These are phyloP conservation scores for Cinchona pubescens DNA, from an alignment of 257 asterid species.

Conservation along the genomic window DNA sequence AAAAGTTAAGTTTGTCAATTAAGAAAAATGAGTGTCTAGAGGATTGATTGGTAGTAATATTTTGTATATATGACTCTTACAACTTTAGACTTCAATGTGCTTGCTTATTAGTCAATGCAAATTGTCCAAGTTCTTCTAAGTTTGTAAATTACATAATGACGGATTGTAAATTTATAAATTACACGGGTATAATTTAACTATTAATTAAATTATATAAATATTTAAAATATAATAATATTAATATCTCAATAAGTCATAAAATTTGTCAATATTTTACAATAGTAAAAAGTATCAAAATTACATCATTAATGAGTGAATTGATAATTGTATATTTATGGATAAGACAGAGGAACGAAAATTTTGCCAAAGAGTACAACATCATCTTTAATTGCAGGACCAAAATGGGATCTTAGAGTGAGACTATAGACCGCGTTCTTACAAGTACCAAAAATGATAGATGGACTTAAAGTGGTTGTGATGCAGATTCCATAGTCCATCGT, in stretches of 20 bases:
- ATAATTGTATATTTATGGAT: background rate
- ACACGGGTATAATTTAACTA: no score
- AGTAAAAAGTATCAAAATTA: no score
- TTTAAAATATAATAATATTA: no score
- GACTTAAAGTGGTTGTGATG: no score
- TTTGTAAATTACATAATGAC: no score
- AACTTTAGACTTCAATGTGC: background rate
- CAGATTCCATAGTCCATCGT: no score
- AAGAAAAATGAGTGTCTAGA: background rate
- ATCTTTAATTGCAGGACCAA: background rate
- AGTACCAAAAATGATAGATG: no score
- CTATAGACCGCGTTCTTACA: background rate
- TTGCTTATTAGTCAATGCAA: conserved; percentile 1
- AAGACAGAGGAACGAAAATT: background rate
- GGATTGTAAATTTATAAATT: no score
- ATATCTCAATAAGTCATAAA: no score
- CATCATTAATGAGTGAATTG: background rate
- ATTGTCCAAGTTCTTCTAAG: background rate
- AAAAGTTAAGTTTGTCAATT: background rate
- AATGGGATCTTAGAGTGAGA: background rate
- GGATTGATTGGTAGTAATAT: background rate
- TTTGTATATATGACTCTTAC: background rate
- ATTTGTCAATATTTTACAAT: no score
- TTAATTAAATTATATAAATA: no score
- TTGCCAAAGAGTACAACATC: background rate